phyloP scores from a whole-genome alignment of 1,284 basidiomycete genomes.

The Cutaneotrichosporon sp. region DNA sequence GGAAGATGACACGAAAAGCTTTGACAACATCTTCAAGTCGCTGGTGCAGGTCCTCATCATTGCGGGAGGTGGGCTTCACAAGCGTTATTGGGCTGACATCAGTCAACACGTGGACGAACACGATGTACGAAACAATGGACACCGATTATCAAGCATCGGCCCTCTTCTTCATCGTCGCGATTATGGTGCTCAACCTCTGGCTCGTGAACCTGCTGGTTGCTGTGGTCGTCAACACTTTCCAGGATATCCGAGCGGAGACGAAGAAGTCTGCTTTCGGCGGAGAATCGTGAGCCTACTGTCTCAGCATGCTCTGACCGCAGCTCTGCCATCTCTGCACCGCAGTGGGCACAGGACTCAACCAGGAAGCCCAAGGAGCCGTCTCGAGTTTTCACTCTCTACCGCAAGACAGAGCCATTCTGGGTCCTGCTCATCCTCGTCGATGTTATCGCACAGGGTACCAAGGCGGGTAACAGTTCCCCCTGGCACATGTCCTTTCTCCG shows the following conservation, averaged over 20 bases:
- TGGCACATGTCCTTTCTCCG: slow-evolving; percentile 55
- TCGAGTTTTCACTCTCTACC: slow-evolving; percentile 36
- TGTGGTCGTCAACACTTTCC: slow-evolving; percentile 93
- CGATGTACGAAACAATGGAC: slow-evolving; percentile 92
- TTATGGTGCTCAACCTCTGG: slow-evolving; percentile 89
- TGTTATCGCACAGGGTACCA: slow-evolving; percentile 74
- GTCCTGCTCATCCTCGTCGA: slow-evolving; percentile 67
- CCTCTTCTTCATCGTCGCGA: slow-evolving; percentile 81
- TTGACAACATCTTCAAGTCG: slow-evolving; percentile 84
- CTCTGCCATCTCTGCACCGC: slow-evolving; percentile 31
- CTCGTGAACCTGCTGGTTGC: slow-evolving; percentile 93
- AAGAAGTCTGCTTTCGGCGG: slow-evolving; percentile 92
- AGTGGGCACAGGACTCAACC: slow-evolving; percentile 37
- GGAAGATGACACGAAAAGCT: slow-evolving; percentile 67
- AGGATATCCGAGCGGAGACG: slow-evolving; percentile 81
- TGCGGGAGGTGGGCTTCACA: slow-evolving; percentile 65
- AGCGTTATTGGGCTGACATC: background rate
- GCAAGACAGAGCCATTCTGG: slow-evolving; percentile 65
- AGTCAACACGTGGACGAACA: slow-evolving; percentile 56
- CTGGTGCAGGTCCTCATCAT: slow-evolving; percentile 83
- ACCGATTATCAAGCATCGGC: slow-evolving; percentile 85
- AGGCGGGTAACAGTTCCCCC: slow-evolving; percentile 61
- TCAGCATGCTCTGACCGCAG: background rate
- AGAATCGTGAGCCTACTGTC: slow-evolving; percentile 55
- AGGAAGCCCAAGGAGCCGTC: slow-evolving; percentile 32